Percentiles rank a stretch among this genome's conserved stretches.
Conservation (phyloP, 2,329 filamentous ascomycete genomes). For the Nannizziopsis arthrosporioides region DNA sequence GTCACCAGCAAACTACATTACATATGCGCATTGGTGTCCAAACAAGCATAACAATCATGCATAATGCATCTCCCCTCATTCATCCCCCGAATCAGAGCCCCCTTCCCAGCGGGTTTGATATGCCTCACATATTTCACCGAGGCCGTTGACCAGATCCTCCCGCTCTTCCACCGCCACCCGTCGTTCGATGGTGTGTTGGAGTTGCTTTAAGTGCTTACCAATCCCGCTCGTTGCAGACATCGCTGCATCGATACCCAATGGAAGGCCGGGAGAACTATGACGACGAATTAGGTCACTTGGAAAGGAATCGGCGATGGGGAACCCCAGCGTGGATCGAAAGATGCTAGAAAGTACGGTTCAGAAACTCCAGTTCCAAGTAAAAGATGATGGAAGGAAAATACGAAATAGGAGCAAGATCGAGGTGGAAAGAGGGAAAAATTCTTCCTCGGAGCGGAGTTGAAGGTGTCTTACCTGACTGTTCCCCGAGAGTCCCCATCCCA, state of each 20-base stretch:
- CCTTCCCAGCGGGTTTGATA: constrained; percentile 83
- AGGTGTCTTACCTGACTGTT: constrained; percentile 3
- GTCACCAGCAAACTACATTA: neutral
- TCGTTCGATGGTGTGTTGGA: constrained; percentile 54
- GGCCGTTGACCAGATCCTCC: constrained; percentile 67
- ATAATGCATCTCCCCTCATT: constrained; percentile 14
- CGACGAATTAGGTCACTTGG: constrained; percentile 56
- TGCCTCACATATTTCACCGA: constrained; percentile 72
- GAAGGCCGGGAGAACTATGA: constrained; percentile 31
- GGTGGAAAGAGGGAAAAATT: neutral
- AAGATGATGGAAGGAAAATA: neutral
- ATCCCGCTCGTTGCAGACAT: constrained; percentile 66
- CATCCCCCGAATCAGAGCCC: constrained; percentile 41
- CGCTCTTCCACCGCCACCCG: constrained; percentile 62
- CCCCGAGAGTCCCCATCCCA: neutral
- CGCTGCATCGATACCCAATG: constrained; percentile 40
- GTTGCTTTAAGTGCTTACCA: constrained; percentile 52
- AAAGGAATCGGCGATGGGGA: constrained; percentile 73
- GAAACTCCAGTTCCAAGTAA: constrained; percentile 2
- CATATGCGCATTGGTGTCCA: neutral
- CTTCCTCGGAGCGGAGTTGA: neutral
- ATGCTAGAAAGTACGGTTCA: constrained; percentile 17
- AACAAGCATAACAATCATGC: neutral
- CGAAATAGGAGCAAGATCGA: neutral
- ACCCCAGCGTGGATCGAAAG: constrained; percentile 42